A percentile compares a stretch with the other conserved stretches of the same genome.
These are phyloP conservation scores for Helminthosporium solani DNA, from an alignment of 2,329 filamentous ascomycete species.

Conservation along the genomic window DNA sequence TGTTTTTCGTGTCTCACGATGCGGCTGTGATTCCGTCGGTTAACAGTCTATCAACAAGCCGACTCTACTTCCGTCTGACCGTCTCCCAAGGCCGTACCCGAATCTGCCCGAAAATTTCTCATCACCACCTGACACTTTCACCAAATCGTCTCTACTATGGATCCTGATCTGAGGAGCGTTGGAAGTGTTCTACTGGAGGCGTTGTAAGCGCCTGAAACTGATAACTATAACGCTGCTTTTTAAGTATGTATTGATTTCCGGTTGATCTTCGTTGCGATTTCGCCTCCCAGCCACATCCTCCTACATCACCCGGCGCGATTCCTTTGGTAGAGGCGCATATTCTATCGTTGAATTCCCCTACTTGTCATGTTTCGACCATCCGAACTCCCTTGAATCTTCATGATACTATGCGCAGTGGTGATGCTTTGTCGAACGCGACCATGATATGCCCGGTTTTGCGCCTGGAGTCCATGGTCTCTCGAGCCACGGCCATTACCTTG, in stretches of 20 bases:
- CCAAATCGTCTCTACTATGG: slow-evolving; percentile 11
- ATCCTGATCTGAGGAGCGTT: slow-evolving; percentile 11
- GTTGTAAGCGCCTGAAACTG: slow-evolving; percentile 7
- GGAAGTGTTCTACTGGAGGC: slow-evolving; percentile 4
- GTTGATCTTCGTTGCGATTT: background rate
- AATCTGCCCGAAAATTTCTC: slow-evolving; percentile 20
- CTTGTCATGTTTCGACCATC: background rate
- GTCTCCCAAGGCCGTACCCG: slow-evolving; percentile 13
- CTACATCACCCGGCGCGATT: background rate
- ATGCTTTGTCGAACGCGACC: background rate
- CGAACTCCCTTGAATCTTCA: background rate
- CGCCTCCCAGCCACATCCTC: background rate
- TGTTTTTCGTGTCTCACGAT: background rate
- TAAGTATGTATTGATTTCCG: slow-evolving; percentile 6
- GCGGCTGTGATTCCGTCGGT: background rate
- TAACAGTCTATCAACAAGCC: background rate
- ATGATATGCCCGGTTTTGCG: background rate
- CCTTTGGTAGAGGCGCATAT: background rate
- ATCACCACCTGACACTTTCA: slow-evolving; percentile 2
- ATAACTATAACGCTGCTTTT: background rate
- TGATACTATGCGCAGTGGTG: background rate
- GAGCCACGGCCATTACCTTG: background rate
- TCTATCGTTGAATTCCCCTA: background rate
- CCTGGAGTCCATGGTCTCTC: background rate
- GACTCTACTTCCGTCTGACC: slow-evolving; percentile 12